A percentile compares a stretch with the other conserved stretches of the same genome.
Evolutionary conservation across 331 rosid genomes (phyloP).

Genomic region (Quercus tomentella): DNA sequence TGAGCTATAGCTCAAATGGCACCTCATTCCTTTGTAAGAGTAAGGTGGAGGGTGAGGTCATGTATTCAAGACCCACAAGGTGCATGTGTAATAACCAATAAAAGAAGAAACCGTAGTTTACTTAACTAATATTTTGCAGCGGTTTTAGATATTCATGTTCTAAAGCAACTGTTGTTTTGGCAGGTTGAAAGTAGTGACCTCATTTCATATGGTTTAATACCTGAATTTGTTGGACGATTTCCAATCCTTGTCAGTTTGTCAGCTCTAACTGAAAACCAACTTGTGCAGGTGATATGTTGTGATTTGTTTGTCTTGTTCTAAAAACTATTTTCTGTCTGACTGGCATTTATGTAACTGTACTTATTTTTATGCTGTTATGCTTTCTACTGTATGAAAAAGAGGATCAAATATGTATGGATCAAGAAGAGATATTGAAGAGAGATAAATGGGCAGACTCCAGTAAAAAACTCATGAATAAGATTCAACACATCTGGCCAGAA

Average conservation of each 20-base stretch:
- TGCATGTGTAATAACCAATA: not conserved
- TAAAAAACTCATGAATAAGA: constrained; percentile 7
- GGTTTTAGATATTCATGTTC: constrained; percentile 6
- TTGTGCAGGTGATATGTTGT: constrained; percentile 62
- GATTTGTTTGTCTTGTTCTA: constrained; percentile 3
- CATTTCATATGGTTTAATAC: constrained; percentile 86
- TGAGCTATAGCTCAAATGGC: not conserved
- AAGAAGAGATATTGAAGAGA: not conserved
- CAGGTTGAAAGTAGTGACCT: constrained; percentile 99
- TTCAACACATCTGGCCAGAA: not conserved
- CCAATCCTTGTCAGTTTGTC: constrained; percentile 92
- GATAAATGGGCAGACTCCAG: not conserved
- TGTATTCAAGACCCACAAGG: not conserved
- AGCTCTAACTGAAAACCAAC: constrained; percentile 87
- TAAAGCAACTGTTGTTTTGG: constrained; percentile 16
- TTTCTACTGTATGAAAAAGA: not conserved
- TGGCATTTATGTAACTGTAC: not conserved
- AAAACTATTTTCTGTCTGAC: not conserved
- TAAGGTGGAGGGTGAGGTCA: not conserved
- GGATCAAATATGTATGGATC: constrained; percentile 4
- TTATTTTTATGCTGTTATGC: not conserved
- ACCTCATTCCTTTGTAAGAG: not conserved
- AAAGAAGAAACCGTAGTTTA: not conserved
- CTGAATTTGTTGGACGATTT: constrained; percentile 97
- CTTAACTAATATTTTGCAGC: constrained; percentile 2